Base-by-base conservation (phyloP, 2,329 filamentous ascomycete genomes). In the Ophidiomyces ophidiicola region DNA sequence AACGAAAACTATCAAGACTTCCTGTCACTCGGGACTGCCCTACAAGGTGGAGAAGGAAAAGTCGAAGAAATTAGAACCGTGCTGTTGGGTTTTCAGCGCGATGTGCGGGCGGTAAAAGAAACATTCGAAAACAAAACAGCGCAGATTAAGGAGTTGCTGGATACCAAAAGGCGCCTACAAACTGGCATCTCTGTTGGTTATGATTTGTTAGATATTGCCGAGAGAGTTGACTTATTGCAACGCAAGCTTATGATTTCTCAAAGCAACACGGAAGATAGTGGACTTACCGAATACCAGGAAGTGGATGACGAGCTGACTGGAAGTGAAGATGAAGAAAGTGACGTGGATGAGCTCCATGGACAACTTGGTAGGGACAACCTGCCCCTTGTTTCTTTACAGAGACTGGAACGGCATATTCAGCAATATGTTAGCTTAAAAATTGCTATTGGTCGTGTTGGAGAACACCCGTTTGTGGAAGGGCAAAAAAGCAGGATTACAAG, bases 1-100 rank as follows among this genome's bases (percentile, higher is more conserved):
- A 98, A 98, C 56, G 74, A 80, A 36, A 93, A 98, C 61, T 96
- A 98, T 58, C 80, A 85, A 33, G 82, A 88, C 42, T 98, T 98
- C 51, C 62, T 98, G 3, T 79, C 78, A 0, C 64, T 98, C 0
- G 92, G 90, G 0, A 76, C 73, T 32, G 82, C 85, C 50, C 64
- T 98, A 30, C 75, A 76, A 39, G 87, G 87, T 2, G 92, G 92
- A 5, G 87, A 93, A 53, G 88, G 94, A 52, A 82, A 80, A 57
- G 80, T 94, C 0, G 87, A 93, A 56, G 85, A 92, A 54, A 80
- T 96, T 21, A 74, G 84, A 30, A 82, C 98, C 0, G 85, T 86
- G 0, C 62, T 98, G 40, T 59, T 96, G 44, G 85, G 85, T 0
- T 94, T 98, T 53, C 71, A 78, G 44, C 73, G 87, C 46, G 85